Percentiles rank a stretch among this genome's conserved stretches.
Conservation (phyloP, 73 alveolate genomes). For the Loxodes magnus region DNA sequence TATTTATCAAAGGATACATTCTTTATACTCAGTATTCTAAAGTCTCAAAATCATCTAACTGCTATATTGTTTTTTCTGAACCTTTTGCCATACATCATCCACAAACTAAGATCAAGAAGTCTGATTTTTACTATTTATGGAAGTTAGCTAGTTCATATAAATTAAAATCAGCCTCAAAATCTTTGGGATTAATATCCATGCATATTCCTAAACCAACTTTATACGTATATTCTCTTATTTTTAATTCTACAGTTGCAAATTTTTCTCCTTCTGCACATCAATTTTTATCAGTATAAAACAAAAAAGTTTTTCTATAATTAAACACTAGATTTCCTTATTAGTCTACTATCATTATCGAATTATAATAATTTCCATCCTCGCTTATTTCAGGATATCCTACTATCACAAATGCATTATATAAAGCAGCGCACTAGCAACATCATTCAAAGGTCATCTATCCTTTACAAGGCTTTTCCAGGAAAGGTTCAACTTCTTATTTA, state of each 20-base stretch:
- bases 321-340: slow-evolving; percentile 59
- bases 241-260: slow-evolving; percentile 50
- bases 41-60: background rate
- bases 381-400: slow-evolving; percentile 74
- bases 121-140: slow-evolving; percentile 15
- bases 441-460: slow-evolving; percentile 62
- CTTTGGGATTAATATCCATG: slow-evolving; percentile 72
- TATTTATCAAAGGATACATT: slow-evolving; percentile 18
- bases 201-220: slow-evolving; percentile 79
- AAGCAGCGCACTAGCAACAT: slow-evolving; percentile 38
- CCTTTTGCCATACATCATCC: slow-evolving; percentile 29
- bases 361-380: slow-evolving; percentile 44
- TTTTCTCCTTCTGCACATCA: slow-evolving; percentile 78
- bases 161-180: slow-evolving; percentile 23
- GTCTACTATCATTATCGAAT: slow-evolving; percentile 60
- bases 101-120: slow-evolving; percentile 31
- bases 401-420: slow-evolving; percentile 50
- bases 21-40: slow-evolving; percentile 35
- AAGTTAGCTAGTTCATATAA: slow-evolving; percentile 23
- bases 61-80: too few relatives aligned
- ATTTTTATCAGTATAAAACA: slow-evolving; percentile 55
- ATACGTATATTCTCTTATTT: slow-evolving; percentile 25
- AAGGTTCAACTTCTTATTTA: slow-evolving; percentile 56
- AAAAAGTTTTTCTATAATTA: slow-evolving; percentile 55
- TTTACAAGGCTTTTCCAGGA: slow-evolving; percentile 30